A percentile compares a stretch with the other conserved stretches of the same genome.
phyloP scores from a whole-genome alignment of 805 yeast species.

The Myxozyma geophila region DNA sequence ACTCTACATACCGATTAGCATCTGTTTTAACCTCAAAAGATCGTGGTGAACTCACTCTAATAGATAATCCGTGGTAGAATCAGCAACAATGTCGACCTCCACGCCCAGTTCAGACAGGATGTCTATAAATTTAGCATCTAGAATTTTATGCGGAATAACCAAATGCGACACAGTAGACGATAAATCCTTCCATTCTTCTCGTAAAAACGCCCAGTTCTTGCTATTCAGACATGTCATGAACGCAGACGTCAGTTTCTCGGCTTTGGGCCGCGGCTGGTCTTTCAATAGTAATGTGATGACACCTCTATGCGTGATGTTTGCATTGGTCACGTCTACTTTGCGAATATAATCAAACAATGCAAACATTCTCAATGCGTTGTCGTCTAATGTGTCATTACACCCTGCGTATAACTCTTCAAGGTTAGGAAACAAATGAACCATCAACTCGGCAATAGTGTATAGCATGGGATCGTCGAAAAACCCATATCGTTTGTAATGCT shows the following conservation, averaged over 20 bases:
- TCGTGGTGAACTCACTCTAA: too few species aligned
- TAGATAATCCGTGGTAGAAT: too few species aligned
- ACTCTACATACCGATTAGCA: too few species aligned
- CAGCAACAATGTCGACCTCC: too few species aligned
- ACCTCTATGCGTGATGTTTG: slow-evolving; percentile 5
- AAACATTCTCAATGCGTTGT: slow-evolving; percentile 8
- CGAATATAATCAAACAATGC: slow-evolving; percentile 12
- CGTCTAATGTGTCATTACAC: slow-evolving; percentile 15
- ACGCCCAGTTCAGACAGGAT: too few species aligned
- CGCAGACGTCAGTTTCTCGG: background rate
- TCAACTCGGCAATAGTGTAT: slow-evolving; percentile 10
- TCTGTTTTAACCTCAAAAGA: too few species aligned
- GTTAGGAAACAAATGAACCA: slow-evolving; percentile 21
- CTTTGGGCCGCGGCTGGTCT: background rate
- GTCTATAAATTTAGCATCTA: too few species aligned
- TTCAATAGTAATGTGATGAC: background rate
- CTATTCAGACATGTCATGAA: too few species aligned
- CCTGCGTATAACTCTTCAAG: slow-evolving; percentile 15
- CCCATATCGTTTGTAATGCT: slow-evolving; percentile 7
- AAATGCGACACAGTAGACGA: too few species aligned
- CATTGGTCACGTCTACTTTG: slow-evolving; percentile 1
- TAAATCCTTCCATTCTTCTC: background rate
- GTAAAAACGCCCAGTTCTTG: background rate
- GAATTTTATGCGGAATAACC: too few species aligned
- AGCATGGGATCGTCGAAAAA: slow-evolving; percentile 14